phyloP scores from a whole-genome alignment of 2,329 filamentous ascomycete genomes.

The Rhinocladiella similis region DNA sequence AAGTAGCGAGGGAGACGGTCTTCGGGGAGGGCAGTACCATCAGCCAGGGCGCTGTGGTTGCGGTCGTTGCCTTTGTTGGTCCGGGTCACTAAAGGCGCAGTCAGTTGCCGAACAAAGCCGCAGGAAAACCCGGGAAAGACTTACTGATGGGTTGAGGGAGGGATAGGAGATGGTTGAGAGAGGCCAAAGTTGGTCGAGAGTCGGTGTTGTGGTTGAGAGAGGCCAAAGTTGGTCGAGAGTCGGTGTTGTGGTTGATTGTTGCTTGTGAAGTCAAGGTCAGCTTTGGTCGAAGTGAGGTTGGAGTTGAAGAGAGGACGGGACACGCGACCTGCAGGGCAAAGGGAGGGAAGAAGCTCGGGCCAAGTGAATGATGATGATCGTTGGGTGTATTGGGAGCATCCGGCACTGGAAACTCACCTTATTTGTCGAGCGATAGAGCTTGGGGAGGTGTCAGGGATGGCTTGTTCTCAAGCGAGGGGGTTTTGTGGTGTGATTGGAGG shows the following conservation, averaged over 20 bases:
- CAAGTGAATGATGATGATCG: slow-evolving; percentile 13
- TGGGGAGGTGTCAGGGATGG: too few relatives aligned
- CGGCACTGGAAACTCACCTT: slow-evolving; percentile 16
- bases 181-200: too few relatives aligned
- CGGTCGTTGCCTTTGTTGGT: slow-evolving; percentile 95
- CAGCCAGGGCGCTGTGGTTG: slow-evolving; percentile 77
- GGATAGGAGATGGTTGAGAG: slow-evolving; percentile 6
- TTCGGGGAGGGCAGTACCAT: slow-evolving; percentile 67
- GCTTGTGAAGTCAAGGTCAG: slow-evolving; percentile 12
- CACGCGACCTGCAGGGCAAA: slow-evolving; percentile 24
- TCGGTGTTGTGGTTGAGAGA: slow-evolving; percentile 9
- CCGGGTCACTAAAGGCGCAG: slow-evolving; percentile 76
- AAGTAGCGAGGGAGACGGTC: slow-evolving; percentile 90
- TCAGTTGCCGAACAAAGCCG: background rate
- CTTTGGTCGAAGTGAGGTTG: slow-evolving; percentile 20
- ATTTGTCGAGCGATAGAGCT: background rate
- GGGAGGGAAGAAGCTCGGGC: slow-evolving; percentile 25
- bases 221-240: background rate
- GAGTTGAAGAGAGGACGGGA: slow-evolving; percentile 11
- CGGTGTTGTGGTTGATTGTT: slow-evolving; percentile 15
- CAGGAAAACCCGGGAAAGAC: slow-evolving; percentile 13
- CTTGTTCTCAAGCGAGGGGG: too few relatives aligned
- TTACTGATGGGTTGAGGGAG: slow-evolving; percentile 21
- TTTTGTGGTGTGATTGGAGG: slow-evolving; percentile 15
- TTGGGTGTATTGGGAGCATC: background rate